phyloP scores from a whole-genome alignment of 108 stramenopile species.

The Aurantiochytrium sp. region DNA sequence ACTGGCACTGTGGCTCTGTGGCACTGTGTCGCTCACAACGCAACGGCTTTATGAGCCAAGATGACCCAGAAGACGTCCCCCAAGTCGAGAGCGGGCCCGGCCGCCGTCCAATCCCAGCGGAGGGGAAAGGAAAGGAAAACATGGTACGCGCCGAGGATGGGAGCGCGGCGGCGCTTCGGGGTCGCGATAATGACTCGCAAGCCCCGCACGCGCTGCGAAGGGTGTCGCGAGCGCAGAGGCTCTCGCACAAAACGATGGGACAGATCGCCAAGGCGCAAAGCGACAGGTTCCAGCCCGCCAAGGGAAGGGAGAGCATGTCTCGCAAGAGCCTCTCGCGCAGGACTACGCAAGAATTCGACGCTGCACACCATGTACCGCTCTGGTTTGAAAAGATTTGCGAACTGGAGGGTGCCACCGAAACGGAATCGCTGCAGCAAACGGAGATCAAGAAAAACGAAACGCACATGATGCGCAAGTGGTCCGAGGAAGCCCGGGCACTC shows the following conservation, averaged over 20 bases:
- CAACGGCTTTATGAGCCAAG: too few relatives aligned
- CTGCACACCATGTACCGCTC: neutral
- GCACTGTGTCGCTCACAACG: too few relatives aligned
- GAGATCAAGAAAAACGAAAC: neutral
- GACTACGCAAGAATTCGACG: neutral
- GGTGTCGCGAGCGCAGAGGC: neutral
- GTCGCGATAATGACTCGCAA: too few relatives aligned
- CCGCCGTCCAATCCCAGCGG: too few relatives aligned
- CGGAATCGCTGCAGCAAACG: neutral
- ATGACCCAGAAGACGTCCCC: too few relatives aligned
- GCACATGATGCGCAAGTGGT: conserved; percentile 5
- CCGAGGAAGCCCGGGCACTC: neutral
- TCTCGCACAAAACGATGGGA: neutral
- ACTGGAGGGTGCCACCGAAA: neutral
- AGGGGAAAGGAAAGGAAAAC: too few relatives aligned
- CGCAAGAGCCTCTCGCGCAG: neutral
- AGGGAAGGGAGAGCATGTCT: neutral
- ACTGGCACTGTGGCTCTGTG: too few relatives aligned
- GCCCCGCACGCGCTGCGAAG: too few relatives aligned
- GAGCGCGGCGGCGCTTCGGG: too few relatives aligned
- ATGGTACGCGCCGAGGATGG: too few relatives aligned
- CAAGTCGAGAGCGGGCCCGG: too few relatives aligned
- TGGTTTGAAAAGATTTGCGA: conserved; percentile 15
- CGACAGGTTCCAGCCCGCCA: neutral
- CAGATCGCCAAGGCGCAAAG: neutral